phyloP scores from a whole-genome alignment of 2,329 filamentous ascomycete genomes.

The Colletotrichum cereale region DNA sequence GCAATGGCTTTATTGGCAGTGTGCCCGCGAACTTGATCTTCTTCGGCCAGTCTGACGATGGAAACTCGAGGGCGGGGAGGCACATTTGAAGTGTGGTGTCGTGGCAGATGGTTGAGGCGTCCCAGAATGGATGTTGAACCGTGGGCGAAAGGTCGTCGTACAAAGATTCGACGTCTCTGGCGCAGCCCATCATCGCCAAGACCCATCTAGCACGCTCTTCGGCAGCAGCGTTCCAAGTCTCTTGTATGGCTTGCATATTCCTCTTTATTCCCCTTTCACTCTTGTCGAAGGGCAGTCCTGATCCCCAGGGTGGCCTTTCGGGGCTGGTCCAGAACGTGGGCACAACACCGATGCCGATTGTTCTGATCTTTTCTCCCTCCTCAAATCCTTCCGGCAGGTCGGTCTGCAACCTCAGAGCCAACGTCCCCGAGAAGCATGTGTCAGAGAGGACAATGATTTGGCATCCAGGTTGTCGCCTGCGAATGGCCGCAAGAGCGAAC shows the following conservation, averaged over 20 bases:
- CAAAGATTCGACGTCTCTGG: background rate
- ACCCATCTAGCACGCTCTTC: conserved; percentile 24
- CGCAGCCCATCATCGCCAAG: conserved; percentile 16
- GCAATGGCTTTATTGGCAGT: conserved; percentile 50
- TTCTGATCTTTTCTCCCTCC: background rate
- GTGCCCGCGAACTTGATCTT: conserved; percentile 59
- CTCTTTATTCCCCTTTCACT: background rate
- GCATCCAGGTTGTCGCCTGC: background rate
- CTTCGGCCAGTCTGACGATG: conserved; percentile 50
- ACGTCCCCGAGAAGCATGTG: conserved; percentile 23
- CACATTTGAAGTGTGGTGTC: conserved; percentile 53
- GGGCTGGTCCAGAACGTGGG: conserved; percentile 22
- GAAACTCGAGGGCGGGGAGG: conserved; percentile 53
- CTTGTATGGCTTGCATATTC: background rate
- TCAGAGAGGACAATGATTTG: conserved; percentile 14
- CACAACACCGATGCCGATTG: conserved; percentile 21
- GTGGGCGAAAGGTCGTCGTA: background rate
- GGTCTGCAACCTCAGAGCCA: conserved; percentile 6
- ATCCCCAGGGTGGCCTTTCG: conserved; percentile 26
- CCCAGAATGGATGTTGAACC: conserved; percentile 22
- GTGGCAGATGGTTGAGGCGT: conserved; percentile 39
- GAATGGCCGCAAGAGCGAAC: conserved; percentile 18
- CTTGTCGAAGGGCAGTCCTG: conserved; percentile 8
- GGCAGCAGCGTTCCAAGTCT: background rate
- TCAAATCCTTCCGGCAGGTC: conserved; percentile 18